Percentiles rank a stretch among this genome's conserved stretches.
Evolutionary conservation across 768 basidiomycete species (phyloP).

Genomic region (Dacryopinax spathularia): DNA sequence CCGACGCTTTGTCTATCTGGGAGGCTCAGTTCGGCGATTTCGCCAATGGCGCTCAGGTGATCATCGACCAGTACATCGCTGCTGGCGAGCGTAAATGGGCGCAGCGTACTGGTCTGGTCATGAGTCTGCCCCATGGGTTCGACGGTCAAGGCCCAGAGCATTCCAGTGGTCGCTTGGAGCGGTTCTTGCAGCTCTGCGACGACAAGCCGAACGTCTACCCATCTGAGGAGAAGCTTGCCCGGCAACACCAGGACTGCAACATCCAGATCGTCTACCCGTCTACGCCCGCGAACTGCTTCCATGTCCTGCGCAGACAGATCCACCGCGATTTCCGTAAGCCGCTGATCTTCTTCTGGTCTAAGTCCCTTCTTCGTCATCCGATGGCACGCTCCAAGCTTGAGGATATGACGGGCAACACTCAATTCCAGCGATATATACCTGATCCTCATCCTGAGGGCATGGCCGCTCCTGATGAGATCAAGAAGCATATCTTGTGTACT

Average conservation of each 20-base stretch:
- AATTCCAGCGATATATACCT: slow-evolving; percentile 88
- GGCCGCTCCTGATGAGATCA: slow-evolving; percentile 70
- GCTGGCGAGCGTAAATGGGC: slow-evolving; percentile 97
- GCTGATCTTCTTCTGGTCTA: slow-evolving; percentile 94
- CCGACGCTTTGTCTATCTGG: slow-evolving; percentile 89
- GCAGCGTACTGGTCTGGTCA: slow-evolving; percentile 79
- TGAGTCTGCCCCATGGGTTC: slow-evolving; percentile 87
- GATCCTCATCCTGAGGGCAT: slow-evolving; percentile 59
- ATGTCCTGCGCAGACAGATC: slow-evolving; percentile 89
- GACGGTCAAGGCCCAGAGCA: slow-evolving; percentile 99
- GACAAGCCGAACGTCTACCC: slow-evolving; percentile 91
- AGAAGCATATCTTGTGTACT: slow-evolving; percentile 81
- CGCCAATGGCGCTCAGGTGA: slow-evolving; percentile 91
- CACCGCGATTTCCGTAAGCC: slow-evolving; percentile 98
- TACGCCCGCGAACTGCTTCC: slow-evolving; percentile 96
- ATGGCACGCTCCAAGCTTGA: slow-evolving; percentile 72
- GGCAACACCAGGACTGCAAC: slow-evolving; percentile 98
- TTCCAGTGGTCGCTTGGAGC: slow-evolving; percentile 85
- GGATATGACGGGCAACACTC: slow-evolving; percentile 78
- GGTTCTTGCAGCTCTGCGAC: slow-evolving; percentile 95
- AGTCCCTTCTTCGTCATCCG: slow-evolving; percentile 90
- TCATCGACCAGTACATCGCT: slow-evolving; percentile 98
- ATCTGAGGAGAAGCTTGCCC: slow-evolving; percentile 70
- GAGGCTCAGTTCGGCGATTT: slow-evolving; percentile 99
- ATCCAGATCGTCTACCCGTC: slow-evolving; percentile 98